These are phyloP conservation scores for Daedaleopsis sinensis DNA, from an alignment of 768 basidiomycete genomes.

Conservation along the genomic window DNA sequence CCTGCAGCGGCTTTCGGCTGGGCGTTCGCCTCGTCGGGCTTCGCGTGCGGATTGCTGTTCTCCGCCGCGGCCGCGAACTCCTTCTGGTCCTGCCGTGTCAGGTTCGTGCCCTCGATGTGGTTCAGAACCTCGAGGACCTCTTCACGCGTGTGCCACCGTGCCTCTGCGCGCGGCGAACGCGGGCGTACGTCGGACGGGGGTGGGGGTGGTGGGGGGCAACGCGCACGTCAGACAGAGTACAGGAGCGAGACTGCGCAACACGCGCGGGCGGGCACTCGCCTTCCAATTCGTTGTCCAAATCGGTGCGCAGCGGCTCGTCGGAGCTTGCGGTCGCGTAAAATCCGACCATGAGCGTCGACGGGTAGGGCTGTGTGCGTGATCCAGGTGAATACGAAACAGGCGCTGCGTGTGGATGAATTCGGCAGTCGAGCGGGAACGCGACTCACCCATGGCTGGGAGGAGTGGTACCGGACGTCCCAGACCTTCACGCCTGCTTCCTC, in stretches of 20 bases:
- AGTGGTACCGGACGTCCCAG: slow-evolving; percentile 83
- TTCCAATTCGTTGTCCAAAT: slow-evolving; percentile 95
- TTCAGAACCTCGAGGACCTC: slow-evolving; percentile 68
- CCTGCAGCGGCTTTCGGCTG: slow-evolving; percentile 22
- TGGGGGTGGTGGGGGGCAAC: neutral
- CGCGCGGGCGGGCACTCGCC: slow-evolving; percentile 47
- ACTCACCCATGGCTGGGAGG: slow-evolving; percentile 83
- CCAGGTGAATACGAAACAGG: neutral
- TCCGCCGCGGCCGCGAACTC: slow-evolving; percentile 40
- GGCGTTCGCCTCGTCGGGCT: slow-evolving; percentile 30
- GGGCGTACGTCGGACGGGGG: neutral
- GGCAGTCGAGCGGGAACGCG: neutral
- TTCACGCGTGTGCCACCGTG: slow-evolving; percentile 82
- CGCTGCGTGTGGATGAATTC: neutral
- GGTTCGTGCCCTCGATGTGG: slow-evolving; percentile 53
- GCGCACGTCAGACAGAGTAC: neutral
- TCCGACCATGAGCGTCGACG: slow-evolving; percentile 89
- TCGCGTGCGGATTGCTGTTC: slow-evolving; percentile 17
- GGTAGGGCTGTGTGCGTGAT: slow-evolving; percentile 67
- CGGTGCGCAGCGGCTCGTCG: slow-evolving; percentile 71
- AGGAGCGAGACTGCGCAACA: neutral
- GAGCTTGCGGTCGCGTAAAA: slow-evolving; percentile 82
- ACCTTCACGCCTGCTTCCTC: slow-evolving; percentile 95
- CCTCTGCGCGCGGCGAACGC: slow-evolving; percentile 53
- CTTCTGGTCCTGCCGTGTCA: slow-evolving; percentile 53